Evolutionary conservation across 2,329 filamentous ascomycete species (phyloP).

Genomic region (Diaporthe sp.): DNA sequence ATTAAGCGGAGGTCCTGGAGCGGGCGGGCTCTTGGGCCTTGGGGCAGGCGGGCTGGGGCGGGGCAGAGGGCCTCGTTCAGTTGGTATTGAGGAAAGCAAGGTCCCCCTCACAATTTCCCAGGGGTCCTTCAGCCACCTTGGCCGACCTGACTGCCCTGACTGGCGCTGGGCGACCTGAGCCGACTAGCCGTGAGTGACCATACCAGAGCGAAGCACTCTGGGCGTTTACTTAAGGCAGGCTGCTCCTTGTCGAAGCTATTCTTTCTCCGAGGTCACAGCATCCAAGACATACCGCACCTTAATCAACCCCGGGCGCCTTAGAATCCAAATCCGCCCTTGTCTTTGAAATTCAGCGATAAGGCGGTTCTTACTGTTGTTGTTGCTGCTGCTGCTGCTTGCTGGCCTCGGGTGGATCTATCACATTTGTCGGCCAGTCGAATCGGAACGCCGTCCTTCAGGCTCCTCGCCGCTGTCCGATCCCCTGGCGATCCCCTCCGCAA

Average conservation of each 20-base stretch:
- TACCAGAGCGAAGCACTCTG: not conserved
- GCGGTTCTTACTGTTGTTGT: not conserved
- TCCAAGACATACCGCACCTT: not conserved
- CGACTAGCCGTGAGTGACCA: slow-evolving; percentile 18
- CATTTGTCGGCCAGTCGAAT: slow-evolving; percentile 6
- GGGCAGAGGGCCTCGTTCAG: not conserved
- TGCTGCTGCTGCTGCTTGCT: not conserved
- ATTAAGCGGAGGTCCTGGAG: not conserved
- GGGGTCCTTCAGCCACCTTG: slow-evolving; percentile 30
- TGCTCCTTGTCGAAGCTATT: slow-evolving; percentile 6
- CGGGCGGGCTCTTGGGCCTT: slow-evolving; percentile 3
- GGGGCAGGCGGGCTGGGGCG: slow-evolving; percentile 8
- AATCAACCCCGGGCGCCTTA: not conserved
- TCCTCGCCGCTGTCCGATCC: slow-evolving; percentile 23
- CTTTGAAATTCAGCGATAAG: not conserved
- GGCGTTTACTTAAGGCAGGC: slow-evolving; percentile 28
- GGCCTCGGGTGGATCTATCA: slow-evolving; percentile 8
- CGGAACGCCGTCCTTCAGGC: not conserved
- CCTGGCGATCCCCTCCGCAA: slow-evolving; percentile 25
- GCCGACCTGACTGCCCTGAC: slow-evolving; percentile 15
- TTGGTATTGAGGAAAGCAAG: not conserved
- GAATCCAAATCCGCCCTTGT: not conserved
- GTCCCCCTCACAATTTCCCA: slow-evolving; percentile 27
- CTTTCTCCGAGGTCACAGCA: not conserved
- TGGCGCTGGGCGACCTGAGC: slow-evolving; percentile 24